A percentile compares a stretch with the other conserved stretches of the same genome.
These are phyloP conservation scores for Kluyveromyces siamensis DNA, from an alignment of 805 yeast genomes.

Conservation along the genomic window DNA sequence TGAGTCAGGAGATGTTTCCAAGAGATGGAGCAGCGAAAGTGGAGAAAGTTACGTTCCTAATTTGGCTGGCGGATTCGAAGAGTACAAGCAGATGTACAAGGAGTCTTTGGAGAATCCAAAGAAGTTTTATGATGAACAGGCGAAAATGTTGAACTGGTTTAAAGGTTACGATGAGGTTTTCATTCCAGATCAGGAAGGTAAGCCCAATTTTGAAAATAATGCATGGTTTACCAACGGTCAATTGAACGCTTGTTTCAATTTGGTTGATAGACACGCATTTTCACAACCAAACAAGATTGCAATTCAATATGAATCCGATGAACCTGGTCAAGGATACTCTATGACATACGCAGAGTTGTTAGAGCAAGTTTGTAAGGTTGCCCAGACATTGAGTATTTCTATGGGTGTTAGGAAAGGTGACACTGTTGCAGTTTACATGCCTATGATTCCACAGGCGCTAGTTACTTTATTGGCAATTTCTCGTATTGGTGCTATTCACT, in stretches of 20 bases:
- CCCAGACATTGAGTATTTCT: constrained; percentile 51
- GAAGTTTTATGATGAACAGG: constrained; percentile 69
- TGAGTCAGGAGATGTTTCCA: constrained; percentile 14
- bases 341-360: constrained; percentile 66
- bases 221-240: constrained; percentile 79
- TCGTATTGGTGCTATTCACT: constrained; percentile 76
- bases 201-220: constrained; percentile 37
- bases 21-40: constrained; percentile 14
- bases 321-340: constrained; percentile 50
- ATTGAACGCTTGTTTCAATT: constrained; percentile 70
- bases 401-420: constrained; percentile 75
- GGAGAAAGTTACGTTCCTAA: constrained; percentile 40
- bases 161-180: constrained; percentile 54
- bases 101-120: constrained; percentile 76
- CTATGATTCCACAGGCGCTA: constrained; percentile 78
- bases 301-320: constrained; percentile 74
- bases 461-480: constrained; percentile 68
- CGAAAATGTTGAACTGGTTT: constrained; percentile 71
- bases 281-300: constrained; percentile 65
- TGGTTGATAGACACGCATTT: constrained; percentile 77
- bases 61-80: constrained; percentile 44
- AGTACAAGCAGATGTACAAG: constrained; percentile 60
- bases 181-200: constrained; percentile 29
- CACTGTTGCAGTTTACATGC: constrained; percentile 77
- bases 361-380: constrained; percentile 59